A percentile compares a stretch with the other conserved stretches of the same genome.
Evolutionary conservation across 192 early-diverging fungal genomes (phyloP).

Genomic region (Backusella macrospora): DNA sequence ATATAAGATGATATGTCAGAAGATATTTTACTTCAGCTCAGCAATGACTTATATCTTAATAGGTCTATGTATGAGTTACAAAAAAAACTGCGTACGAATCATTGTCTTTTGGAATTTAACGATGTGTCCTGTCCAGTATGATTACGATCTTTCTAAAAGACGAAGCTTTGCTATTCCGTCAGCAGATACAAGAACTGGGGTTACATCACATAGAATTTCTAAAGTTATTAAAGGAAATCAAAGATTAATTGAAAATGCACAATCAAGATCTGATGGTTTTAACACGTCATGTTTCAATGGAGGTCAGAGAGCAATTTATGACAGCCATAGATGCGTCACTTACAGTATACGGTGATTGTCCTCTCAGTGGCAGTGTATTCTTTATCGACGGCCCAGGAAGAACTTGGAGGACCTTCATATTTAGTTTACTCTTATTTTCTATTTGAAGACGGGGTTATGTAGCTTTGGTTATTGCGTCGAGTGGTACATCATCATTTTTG

Average conservation of each 20-base stretch:
- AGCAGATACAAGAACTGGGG: not conserved
- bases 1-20: not conserved
- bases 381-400: slow-evolving; percentile 5
- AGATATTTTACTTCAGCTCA: not conserved
- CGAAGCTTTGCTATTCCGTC: not conserved
- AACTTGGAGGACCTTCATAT: not conserved
- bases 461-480: slow-evolving; percentile 16
- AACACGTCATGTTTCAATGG: not conserved
- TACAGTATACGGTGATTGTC: too few relatives aligned
- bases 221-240: not conserved
- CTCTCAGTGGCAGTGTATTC: not conserved
- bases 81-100: not conserved
- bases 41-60: not conserved
- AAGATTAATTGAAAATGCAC: not conserved
- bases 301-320: not conserved
- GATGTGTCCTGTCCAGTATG: not conserved
- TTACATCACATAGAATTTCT: not conserved
- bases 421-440: not conserved
- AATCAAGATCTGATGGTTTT: not conserved
- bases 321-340: not conserved
- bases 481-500: slow-evolving; percentile 39
- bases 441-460: not conserved
- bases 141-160: not conserved
- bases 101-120: not conserved
- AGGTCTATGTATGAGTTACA: not conserved